Conservation (phyloP, 306 rosid genomes). For the Trifolium pratense region DNA sequence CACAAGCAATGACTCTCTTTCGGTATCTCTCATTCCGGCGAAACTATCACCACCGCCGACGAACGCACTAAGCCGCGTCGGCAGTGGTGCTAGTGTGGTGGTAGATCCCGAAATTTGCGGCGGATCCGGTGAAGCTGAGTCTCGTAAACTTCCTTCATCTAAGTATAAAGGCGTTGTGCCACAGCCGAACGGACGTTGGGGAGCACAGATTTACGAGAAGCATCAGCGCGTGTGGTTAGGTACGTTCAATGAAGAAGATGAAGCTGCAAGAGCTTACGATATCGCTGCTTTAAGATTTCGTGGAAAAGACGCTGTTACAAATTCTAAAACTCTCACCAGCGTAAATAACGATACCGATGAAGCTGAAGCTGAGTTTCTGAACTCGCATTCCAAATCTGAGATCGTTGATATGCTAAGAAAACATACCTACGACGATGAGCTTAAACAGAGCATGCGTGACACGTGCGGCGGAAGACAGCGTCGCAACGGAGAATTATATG, state of each 20-base stretch:
- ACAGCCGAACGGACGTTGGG: slow-evolving; percentile 99
- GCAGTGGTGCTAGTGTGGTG: slow-evolving; percentile 53
- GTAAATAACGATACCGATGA: background rate
- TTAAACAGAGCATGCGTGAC: slow-evolving; percentile 70
- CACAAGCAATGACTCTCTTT: slow-evolving; percentile 53
- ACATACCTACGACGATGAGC: slow-evolving; percentile 91
- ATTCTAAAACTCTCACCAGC: slow-evolving; percentile 59
- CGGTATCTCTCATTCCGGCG: slow-evolving; percentile 49
- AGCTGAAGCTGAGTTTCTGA: slow-evolving; percentile 59
- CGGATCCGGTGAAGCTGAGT: slow-evolving; percentile 76
- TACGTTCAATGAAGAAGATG: slow-evolving; percentile 90
- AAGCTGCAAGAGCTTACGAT: slow-evolving; percentile 92
- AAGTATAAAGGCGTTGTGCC: slow-evolving; percentile 96
- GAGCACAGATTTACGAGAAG: slow-evolving; percentile 99
- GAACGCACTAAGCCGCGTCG: slow-evolving; percentile 58
- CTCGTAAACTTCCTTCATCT: slow-evolving; percentile 86
- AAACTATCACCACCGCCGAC: slow-evolving; percentile 49
- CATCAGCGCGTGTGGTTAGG: slow-evolving; percentile 99
- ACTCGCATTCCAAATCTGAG: slow-evolving; percentile 87
- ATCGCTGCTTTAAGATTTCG: slow-evolving; percentile 90
- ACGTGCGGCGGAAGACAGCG: slow-evolving; percentile 38
- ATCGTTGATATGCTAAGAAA: slow-evolving; percentile 96
- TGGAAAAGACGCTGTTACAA: slow-evolving; percentile 87
- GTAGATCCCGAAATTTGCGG: slow-evolving; percentile 46
- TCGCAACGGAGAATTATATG: background rate